These are phyloP conservation scores for Termitomyces bulborhizus DNA, from an alignment of 768 basidiomycete species.

Conservation along the genomic window DNA sequence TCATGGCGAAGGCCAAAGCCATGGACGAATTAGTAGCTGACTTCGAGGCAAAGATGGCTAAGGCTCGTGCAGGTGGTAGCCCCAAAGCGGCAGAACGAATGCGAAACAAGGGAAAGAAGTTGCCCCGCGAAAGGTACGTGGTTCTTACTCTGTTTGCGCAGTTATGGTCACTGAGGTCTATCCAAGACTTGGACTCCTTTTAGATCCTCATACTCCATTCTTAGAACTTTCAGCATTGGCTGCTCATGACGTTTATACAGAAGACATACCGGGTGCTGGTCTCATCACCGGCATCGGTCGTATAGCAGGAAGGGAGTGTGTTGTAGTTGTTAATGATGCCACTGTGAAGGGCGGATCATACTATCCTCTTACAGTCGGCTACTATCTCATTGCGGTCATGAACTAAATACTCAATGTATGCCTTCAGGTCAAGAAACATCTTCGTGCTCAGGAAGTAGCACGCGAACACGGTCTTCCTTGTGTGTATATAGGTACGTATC, in stretches of 20 bases:
- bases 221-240: slow-evolving; percentile 84
- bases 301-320: slow-evolving; percentile 76
- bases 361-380: slow-evolving; percentile 72
- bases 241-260: slow-evolving; percentile 80
- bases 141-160: not conserved
- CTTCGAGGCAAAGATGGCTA: slow-evolving; percentile 51
- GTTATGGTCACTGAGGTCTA: not conserved
- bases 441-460: slow-evolving; percentile 94
- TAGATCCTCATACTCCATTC: slow-evolving; percentile 87
- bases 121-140: slow-evolving; percentile 77
- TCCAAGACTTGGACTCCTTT: slow-evolving; percentile 57
- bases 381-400: not conserved
- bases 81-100: slow-evolving; percentile 68
- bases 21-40: slow-evolving; percentile 70
- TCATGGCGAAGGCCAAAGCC: slow-evolving; percentile 53
- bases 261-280: slow-evolving; percentile 81
- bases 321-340: slow-evolving; percentile 91
- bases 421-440: slow-evolving; percentile 83
- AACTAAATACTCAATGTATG: not conserved
- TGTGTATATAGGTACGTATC: slow-evolving; percentile 76
- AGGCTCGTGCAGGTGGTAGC: slow-evolving; percentile 68
- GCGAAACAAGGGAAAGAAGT: slow-evolving; percentile 70
- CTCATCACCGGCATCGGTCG: slow-evolving; percentile 84
- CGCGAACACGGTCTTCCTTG: slow-evolving; percentile 85
- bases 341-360: slow-evolving; percentile 93